phyloP scores from a whole-genome alignment of 1,284 basidiomycete species.

The Coniferiporia sulphurascens region DNA sequence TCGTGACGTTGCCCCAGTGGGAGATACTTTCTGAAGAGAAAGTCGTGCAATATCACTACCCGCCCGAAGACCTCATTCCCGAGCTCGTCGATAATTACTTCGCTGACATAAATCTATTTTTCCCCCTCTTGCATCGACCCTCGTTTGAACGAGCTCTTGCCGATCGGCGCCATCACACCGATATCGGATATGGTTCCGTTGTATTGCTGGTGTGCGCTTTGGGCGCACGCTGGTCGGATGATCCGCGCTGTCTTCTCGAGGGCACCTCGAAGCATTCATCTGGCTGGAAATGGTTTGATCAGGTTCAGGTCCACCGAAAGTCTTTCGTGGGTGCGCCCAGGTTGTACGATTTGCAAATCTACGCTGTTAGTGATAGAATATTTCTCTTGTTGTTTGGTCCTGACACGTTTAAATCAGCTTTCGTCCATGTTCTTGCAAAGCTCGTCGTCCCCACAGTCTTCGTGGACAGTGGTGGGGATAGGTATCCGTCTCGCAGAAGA shows the following conservation, averaged over 20 bases:
- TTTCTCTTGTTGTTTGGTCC: not conserved
- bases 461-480: slow-evolving; percentile 68
- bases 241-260: slow-evolving; percentile 51
- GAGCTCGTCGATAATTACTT: slow-evolving; percentile 72
- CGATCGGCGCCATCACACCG: slow-evolving; percentile 52
- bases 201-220: slow-evolving; percentile 74
- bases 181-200: slow-evolving; percentile 61
- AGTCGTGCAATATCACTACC: slow-evolving; percentile 41
- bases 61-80: slow-evolving; percentile 55
- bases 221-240: slow-evolving; percentile 64
- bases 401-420: slow-evolving; percentile 5
- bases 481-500: slow-evolving; percentile 67
- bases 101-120: slow-evolving; percentile 48
- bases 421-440: slow-evolving; percentile 42
- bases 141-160: slow-evolving; percentile 62
- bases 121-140: slow-evolving; percentile 75
- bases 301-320: slow-evolving; percentile 50
- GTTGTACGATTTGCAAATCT: slow-evolving; percentile 72
- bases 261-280: slow-evolving; percentile 44
- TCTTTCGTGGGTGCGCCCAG: slow-evolving; percentile 50
- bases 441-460: slow-evolving; percentile 62
- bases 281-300: slow-evolving; percentile 75
- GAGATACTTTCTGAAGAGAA: slow-evolving; percentile 32
- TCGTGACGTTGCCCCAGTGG: slow-evolving; percentile 36
- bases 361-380: slow-evolving; percentile 29